These are phyloP conservation scores for Neoboletus magnificus DNA, from an alignment of 768 basidiomycete species.

Conservation along the genomic window DNA sequence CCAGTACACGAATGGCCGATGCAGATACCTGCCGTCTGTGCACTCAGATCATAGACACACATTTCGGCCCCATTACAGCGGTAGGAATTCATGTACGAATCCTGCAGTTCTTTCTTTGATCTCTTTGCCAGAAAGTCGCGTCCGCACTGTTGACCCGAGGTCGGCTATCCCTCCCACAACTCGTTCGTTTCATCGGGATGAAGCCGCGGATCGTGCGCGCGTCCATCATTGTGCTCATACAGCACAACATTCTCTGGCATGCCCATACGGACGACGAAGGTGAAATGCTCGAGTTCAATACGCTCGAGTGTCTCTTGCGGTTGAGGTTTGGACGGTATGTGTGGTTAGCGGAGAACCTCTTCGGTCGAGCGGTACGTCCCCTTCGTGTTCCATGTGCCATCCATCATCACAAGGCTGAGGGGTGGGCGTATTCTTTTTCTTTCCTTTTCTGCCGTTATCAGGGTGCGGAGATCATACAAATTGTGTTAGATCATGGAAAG, in stretches of 20 bases:
- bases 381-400: not conserved
- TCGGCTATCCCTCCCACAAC: constrained; percentile 66
- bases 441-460: constrained; percentile 25
- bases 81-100: constrained; percentile 39
- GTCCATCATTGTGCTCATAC: constrained; percentile 73
- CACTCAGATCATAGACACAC: constrained; percentile 56
- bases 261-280: constrained; percentile 66
- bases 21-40: constrained; percentile 59
- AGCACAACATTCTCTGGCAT: constrained; percentile 92
- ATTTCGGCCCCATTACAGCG: constrained; percentile 64
- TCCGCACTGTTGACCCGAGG: constrained; percentile 75
- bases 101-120: not conserved
- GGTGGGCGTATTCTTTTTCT: no score
- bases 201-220: constrained; percentile 68
- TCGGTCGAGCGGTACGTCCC: constrained; percentile 63
- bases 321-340: constrained; percentile 82
- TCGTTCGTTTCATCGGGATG: constrained; percentile 66
- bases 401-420: not conserved
- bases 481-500: constrained; percentile 83
- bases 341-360: constrained; percentile 65
- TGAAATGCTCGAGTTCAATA: constrained; percentile 78
- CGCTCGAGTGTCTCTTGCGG: constrained; percentile 78
- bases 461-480: constrained; percentile 74
- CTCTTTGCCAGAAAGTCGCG: constrained; percentile 57
- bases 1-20: constrained; percentile 51